These are phyloP conservation scores for Alloteropsis semialata DNA, from an alignment of 176 grass and related monocot species.

Conservation along the genomic window DNA sequence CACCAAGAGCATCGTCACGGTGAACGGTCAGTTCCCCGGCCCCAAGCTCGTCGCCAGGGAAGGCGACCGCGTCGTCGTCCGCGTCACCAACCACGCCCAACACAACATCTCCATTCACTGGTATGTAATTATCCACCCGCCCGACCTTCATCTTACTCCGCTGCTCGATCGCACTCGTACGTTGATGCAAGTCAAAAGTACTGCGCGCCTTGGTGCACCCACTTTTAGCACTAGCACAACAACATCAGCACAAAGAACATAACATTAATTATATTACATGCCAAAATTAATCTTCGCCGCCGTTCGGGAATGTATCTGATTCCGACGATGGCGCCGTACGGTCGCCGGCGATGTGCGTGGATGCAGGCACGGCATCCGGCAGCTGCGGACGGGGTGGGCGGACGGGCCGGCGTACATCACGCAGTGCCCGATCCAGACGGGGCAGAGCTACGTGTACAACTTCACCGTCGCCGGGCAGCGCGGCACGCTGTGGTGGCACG, in stretches of 20 bases:
- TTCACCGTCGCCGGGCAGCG: constrained; percentile 65
- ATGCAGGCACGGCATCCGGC: constrained; percentile 84
- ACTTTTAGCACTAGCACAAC: background rate
- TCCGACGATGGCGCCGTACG: too few species aligned
- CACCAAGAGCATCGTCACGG: constrained; percentile 65
- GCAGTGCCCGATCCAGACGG: constrained; percentile 83
- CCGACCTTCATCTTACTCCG: background rate
- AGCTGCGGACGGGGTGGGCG: constrained; percentile 59
- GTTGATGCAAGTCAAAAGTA: background rate
- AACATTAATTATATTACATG: too few species aligned
- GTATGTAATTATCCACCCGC: background rate
- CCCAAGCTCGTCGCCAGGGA: constrained; percentile 61
- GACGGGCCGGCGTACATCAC: constrained; percentile 84
- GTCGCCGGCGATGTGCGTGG: background rate
- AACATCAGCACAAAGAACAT: background rate
- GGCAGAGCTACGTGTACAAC: constrained; percentile 75
- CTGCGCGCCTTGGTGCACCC: constrained; percentile 5
- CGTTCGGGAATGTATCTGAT: background rate
- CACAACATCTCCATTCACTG: constrained; percentile 78
- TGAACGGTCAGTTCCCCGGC: constrained; percentile 61
- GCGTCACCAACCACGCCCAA: constrained; percentile 66
- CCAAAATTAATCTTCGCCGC: background rate
- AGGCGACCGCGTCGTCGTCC: constrained; percentile 66
- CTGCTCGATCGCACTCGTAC: background rate
- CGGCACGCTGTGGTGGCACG: constrained; percentile 89